Percentiles rank a stretch among this genome's conserved stretches.
phyloP scores from a whole-genome alignment of 768 basidiomycete genomes.

The Mycena galopus region DNA sequence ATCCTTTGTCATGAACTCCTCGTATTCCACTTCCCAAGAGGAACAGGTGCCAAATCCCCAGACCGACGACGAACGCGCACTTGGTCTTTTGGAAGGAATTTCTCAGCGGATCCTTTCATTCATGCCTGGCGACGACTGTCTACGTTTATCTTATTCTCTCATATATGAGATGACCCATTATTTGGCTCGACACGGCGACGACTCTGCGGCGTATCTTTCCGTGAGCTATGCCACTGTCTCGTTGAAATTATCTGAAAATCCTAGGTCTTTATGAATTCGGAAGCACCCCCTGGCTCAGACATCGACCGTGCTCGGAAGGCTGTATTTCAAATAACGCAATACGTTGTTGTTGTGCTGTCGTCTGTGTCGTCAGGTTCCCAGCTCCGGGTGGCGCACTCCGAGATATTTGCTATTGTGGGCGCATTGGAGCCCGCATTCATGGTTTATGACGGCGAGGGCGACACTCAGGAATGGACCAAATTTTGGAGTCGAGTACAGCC shows the following conservation, averaged over 20 bases:
- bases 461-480: constrained; percentile 14
- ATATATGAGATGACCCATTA: constrained; percentile 28
- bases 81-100: neutral
- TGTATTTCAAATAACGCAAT: constrained; percentile 3
- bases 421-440: constrained; percentile 16
- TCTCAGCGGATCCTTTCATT: neutral
- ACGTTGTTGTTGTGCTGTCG: neutral
- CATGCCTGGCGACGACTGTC: constrained; percentile 6
- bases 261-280: constrained; percentile 30
- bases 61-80: constrained; percentile 1
- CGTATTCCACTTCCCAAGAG: neutral
- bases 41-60: neutral
- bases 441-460: neutral
- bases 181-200: constrained; percentile 25
- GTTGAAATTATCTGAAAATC: neutral
- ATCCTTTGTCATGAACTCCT: neutral
- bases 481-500: constrained; percentile 32
- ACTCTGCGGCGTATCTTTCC: constrained; percentile 20
- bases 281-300: constrained; percentile 8
- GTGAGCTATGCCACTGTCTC: neutral
- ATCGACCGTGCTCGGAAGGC: constrained; percentile 15
- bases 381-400: constrained; percentile 2
- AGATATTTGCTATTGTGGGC: constrained; percentile 12
- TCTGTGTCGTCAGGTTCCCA: constrained; percentile 1
- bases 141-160: constrained; percentile 11